These are phyloP conservation scores for Xylariaceae sp. DNA, from an alignment of 2,329 filamentous ascomycete species.

Conservation along the genomic window DNA sequence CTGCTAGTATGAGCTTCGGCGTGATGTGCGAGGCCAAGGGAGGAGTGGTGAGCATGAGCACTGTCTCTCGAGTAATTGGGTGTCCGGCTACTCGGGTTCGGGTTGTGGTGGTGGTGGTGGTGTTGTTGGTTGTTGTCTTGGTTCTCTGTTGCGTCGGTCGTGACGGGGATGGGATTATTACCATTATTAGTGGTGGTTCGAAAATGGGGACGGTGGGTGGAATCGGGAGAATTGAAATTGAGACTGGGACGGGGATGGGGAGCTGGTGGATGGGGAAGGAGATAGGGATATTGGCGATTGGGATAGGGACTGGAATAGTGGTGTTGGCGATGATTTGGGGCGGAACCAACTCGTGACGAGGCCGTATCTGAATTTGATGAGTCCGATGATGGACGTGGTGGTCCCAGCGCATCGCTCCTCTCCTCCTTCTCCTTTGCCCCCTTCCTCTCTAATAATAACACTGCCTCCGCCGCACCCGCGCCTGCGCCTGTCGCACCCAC, in stretches of 20 bases:
- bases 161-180: constrained; percentile 4
- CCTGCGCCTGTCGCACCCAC: constrained; percentile 2
- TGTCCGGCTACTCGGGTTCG: constrained; percentile 2
- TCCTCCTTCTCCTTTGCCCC: constrained; percentile 15
- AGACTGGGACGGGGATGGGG: neutral
- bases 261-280: neutral
- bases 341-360: constrained; percentile 1
- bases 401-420: constrained; percentile 24
- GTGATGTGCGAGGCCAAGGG: constrained; percentile 3
- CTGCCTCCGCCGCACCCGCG: too few relatives aligned
- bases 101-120: neutral
- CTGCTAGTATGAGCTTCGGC: constrained; percentile 8
- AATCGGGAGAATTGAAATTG: neutral
- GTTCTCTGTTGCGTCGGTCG: neutral
- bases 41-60: constrained; percentile 7
- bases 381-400: constrained; percentile 18
- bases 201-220: constrained; percentile 1
- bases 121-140: neutral
- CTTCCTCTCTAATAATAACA: constrained; percentile 6
- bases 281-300: constrained; percentile 1
- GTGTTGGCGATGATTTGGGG: constrained; percentile 1
- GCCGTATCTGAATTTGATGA: constrained; percentile 6
- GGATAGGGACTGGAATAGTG: neutral
- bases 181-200: constrained; percentile 3
- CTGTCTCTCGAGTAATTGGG: constrained; percentile 1